These are phyloP conservation scores for Pythium plurisporium DNA, from an alignment of 352 stramenopile species.

Conservation along the genomic window DNA sequence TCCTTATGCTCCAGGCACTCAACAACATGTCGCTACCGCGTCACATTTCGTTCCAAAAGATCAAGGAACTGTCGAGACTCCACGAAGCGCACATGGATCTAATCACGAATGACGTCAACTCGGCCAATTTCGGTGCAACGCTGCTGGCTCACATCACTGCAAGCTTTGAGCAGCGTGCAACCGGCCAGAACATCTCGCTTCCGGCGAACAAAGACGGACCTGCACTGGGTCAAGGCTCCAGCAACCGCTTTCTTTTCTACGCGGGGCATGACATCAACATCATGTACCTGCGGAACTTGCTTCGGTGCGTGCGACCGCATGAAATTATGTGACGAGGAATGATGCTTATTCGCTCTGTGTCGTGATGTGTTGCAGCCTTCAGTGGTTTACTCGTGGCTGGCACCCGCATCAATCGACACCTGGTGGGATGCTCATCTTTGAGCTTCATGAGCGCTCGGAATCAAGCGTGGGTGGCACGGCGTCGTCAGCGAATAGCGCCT, in stretches of 20 bases:
- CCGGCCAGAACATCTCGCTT: constrained; percentile 35
- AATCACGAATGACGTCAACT: constrained; percentile 77
- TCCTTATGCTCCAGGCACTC: constrained; percentile 62
- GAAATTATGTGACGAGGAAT: too few relatives aligned
- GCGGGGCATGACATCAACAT: constrained; percentile 80
- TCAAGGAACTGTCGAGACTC: constrained; percentile 47
- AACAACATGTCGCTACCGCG: constrained; percentile 76
- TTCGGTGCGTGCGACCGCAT: constrained; percentile 60
- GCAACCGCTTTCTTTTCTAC: constrained; percentile 69
- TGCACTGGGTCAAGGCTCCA: constrained; percentile 36
- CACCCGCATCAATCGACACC: constrained; percentile 64
- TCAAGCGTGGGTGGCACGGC: not conserved
- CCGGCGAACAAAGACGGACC: constrained; percentile 40
- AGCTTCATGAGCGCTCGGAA: constrained; percentile 40
- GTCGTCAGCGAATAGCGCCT: not conserved
- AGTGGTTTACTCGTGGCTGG: constrained; percentile 73
- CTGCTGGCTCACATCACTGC: constrained; percentile 69
- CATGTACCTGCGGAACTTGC: constrained; percentile 66
- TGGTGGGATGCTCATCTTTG: constrained; percentile 75
- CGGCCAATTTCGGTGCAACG: constrained; percentile 68
- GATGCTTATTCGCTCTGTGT: not conserved
- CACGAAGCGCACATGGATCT: constrained; percentile 79
- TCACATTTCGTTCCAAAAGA: constrained; percentile 55
- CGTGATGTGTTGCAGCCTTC: constrained; percentile 30
- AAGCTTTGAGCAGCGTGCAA: constrained; percentile 63